These are phyloP conservation scores for Orobanche coerulescens DNA, from an alignment of 257 asterid genomes.

Conservation along the genomic window DNA sequence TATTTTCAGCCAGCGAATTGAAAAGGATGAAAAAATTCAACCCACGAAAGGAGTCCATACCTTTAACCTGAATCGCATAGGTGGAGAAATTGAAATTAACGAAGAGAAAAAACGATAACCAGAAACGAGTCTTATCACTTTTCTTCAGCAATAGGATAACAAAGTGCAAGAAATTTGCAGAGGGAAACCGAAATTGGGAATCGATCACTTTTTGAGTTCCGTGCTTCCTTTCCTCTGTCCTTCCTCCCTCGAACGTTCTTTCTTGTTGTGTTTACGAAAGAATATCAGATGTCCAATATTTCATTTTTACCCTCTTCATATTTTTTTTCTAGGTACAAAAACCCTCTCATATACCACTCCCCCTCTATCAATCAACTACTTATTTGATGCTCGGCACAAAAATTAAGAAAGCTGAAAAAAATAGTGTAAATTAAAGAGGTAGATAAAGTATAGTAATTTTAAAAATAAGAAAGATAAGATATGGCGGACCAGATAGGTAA, in stretches of 20 bases:
- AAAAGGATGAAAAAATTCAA: background rate
- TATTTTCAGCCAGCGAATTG: background rate
- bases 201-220: conserved; percentile 20
- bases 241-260: conserved; percentile 12
- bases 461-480: too few relatives aligned
- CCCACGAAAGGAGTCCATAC: conserved; percentile 9
- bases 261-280: too few relatives aligned
- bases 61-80: conserved; percentile 23
- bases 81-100: conserved; percentile 13
- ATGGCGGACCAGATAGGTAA: too few relatives aligned
- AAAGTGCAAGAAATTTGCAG: background rate
- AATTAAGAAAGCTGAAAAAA: too few relatives aligned
- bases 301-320: too few relatives aligned
- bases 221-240: conserved; percentile 6
- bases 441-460: too few relatives aligned
- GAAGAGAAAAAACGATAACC: background rate
- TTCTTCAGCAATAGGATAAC: conserved; percentile 15
- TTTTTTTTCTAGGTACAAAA: too few relatives aligned
- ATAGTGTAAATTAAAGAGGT: too few relatives aligned
- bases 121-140: conserved; percentile 2
- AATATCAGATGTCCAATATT: too few relatives aligned
- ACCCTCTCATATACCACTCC: too few relatives aligned
- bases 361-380: too few relatives aligned
- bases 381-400: too few relatives aligned
- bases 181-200: background rate